Evolutionary conservation across 176 grass and related monocot species (phyloP).

Genomic region (Oryza glaberrima): DNA sequence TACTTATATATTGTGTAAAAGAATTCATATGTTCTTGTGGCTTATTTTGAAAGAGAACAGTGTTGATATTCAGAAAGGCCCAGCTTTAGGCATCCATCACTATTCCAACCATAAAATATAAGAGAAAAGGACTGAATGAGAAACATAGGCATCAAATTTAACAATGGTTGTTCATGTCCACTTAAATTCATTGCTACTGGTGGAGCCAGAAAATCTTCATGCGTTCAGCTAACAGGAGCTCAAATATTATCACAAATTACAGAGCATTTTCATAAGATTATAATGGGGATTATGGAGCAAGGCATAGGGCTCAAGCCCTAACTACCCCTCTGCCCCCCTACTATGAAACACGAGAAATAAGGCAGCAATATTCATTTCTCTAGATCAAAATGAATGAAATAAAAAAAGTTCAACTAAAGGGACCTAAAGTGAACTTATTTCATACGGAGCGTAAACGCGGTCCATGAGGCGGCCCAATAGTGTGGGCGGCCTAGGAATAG

Average conservation of each 20-base stretch:
- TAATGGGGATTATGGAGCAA: too few species aligned
- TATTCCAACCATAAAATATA: neutral
- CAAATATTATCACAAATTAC: too few species aligned
- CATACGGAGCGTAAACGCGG: too few species aligned
- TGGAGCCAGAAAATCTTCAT: neutral
- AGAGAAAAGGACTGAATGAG: neutral
- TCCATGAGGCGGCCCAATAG: too few species aligned
- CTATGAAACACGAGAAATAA: neutral
- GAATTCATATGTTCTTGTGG: neutral
- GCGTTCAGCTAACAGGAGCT: too few species aligned
- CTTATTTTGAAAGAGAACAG: neutral
- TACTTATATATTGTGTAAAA: neutral
- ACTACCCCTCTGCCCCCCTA: too few species aligned
- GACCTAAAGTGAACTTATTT: too few species aligned
- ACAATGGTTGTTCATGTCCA: neutral
- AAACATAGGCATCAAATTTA: neutral
- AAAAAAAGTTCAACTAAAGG: too few species aligned
- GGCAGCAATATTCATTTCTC: neutral
- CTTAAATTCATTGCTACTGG: neutral
- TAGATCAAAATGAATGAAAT: too few species aligned
- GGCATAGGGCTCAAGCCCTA: too few species aligned
- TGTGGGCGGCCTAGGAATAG: too few species aligned
- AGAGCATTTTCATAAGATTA: too few species aligned
- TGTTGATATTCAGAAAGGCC: neutral
- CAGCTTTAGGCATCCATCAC: neutral